phyloP scores from a whole-genome alignment of 2,329 filamentous ascomycete species.

The Cordyceps javanica region DNA sequence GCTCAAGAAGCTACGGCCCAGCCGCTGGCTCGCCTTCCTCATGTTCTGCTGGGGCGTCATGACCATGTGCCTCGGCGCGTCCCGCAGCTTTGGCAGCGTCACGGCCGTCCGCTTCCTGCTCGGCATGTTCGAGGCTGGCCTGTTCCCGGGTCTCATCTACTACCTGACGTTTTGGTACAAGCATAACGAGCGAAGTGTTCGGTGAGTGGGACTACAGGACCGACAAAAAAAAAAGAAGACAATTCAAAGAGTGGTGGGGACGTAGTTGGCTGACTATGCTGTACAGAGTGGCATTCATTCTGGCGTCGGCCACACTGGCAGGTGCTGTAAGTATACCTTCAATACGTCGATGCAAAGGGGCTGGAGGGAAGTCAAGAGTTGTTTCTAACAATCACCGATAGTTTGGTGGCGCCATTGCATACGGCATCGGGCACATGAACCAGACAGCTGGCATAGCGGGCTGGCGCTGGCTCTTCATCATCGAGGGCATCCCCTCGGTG shows the following conservation, averaged over 20 bases:
- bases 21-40: slow-evolving; percentile 59
- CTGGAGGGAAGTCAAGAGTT: neutral
- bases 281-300: slow-evolving; percentile 58
- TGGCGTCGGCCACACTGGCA: slow-evolving; percentile 62
- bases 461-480: slow-evolving; percentile 62
- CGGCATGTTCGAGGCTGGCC: slow-evolving; percentile 62
- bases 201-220: no score
- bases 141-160: slow-evolving; percentile 61
- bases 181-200: slow-evolving; percentile 62
- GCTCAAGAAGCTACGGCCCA: slow-evolving; percentile 58
- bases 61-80: slow-evolving; percentile 60
- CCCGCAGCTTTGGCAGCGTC: slow-evolving; percentile 55
- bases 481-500: slow-evolving; percentile 60
- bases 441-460: slow-evolving; percentile 52
- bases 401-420: slow-evolving; percentile 67
- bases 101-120: slow-evolving; percentile 62
- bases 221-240: no score
- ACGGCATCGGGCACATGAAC: slow-evolving; percentile 67
- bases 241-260: no score
- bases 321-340: slow-evolving; percentile 47
- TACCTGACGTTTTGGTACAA: slow-evolving; percentile 73
- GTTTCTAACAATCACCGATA: slow-evolving; percentile 7
- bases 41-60: slow-evolving; percentile 62
- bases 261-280: neutral
- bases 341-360: no score